Conservation (phyloP, 1,284 basidiomycete species). For the Inonotus obliquus region DNA sequence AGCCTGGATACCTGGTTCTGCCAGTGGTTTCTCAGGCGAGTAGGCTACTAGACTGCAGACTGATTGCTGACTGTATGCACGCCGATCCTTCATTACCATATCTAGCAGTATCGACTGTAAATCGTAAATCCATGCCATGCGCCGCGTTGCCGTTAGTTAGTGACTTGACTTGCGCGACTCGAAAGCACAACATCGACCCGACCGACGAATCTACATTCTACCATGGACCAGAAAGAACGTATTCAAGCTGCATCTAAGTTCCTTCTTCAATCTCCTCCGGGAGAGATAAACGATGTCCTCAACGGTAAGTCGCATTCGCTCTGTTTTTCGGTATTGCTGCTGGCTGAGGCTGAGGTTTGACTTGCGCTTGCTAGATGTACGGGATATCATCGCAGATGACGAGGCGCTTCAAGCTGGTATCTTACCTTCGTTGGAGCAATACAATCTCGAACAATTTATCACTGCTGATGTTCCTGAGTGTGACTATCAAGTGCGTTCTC, state of each 20-base stretch:
- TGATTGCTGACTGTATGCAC: slow-evolving; percentile 7
- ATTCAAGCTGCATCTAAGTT: slow-evolving; percentile 72
- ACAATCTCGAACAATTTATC: slow-evolving; percentile 84
- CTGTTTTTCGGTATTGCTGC: too few species aligned
- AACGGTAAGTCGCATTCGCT: slow-evolving; percentile 52
- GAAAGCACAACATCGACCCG: not conserved
- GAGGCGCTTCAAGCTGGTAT: slow-evolving; percentile 73
- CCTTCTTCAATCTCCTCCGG: slow-evolving; percentile 86
- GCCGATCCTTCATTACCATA: not conserved
- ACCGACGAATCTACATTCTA: not conserved
- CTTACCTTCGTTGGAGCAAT: slow-evolving; percentile 70
- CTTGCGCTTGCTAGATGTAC: too few species aligned
- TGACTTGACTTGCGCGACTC: not conserved
- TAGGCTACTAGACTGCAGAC: too few species aligned
- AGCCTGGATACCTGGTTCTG: not conserved
- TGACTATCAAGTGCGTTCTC: slow-evolving; percentile 58
- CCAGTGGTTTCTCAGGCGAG: too few species aligned
- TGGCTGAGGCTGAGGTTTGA: too few species aligned
- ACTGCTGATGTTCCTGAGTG: slow-evolving; percentile 76
- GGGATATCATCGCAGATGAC: slow-evolving; percentile 84
- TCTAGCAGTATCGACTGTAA: not conserved
- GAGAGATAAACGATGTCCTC: slow-evolving; percentile 93
- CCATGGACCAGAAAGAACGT: slow-evolving; percentile 57
- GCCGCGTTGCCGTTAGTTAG: too few species aligned
- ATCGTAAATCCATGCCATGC: too few species aligned